Conservation (phyloP, 345 rosid species). For the Populus pruinosa region DNA sequence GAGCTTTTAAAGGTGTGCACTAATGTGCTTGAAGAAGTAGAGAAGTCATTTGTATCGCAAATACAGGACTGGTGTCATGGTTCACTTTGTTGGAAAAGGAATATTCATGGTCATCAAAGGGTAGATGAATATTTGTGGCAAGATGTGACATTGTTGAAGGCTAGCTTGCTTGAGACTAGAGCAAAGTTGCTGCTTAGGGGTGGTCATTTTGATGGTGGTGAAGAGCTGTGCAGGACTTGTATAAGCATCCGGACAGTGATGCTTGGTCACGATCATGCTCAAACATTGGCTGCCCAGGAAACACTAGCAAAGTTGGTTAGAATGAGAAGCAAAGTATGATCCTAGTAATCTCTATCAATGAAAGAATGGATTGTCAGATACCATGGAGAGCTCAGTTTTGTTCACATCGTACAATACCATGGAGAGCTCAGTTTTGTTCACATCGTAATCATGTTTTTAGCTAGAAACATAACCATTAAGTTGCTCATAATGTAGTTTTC, state of each 20-base stretch:
- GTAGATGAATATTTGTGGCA: conserved; percentile 92
- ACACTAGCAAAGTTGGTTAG: conserved; percentile 81
- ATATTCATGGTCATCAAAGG: conserved; percentile 42
- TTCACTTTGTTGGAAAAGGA: conserved; percentile 84
- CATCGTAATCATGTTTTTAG: conserved; percentile 14
- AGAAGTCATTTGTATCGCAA: conserved; percentile 84
- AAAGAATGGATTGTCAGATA: not conserved
- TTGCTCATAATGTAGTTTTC: not conserved
- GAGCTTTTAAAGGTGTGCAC: conserved; percentile 89
- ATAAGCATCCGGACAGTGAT: conserved; percentile 86
- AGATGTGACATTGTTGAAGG: conserved; percentile 81
- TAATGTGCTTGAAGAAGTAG: conserved; percentile 82
- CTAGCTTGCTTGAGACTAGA: conserved; percentile 72
- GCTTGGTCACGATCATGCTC: conserved; percentile 85
- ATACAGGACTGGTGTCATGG: conserved; percentile 82
- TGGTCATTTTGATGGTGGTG: conserved; percentile 79
- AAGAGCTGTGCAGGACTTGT: conserved; percentile 81
- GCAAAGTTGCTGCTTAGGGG: conserved; percentile 84
- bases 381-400: conserved; percentile 28
- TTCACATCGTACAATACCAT: conserved; percentile 14
- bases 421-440: conserved; percentile 33
- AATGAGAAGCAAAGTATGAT: conserved; percentile 84
- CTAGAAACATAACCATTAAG: conserved; percentile 4
- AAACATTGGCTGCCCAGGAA: conserved; percentile 88
- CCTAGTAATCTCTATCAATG: not conserved